Evolutionary conservation across 495 filamentous ascomycete genomes (phyloP), one percentile per base, ranked within the genome.

Genomic region (Achaetomiella virescens): DNA sequence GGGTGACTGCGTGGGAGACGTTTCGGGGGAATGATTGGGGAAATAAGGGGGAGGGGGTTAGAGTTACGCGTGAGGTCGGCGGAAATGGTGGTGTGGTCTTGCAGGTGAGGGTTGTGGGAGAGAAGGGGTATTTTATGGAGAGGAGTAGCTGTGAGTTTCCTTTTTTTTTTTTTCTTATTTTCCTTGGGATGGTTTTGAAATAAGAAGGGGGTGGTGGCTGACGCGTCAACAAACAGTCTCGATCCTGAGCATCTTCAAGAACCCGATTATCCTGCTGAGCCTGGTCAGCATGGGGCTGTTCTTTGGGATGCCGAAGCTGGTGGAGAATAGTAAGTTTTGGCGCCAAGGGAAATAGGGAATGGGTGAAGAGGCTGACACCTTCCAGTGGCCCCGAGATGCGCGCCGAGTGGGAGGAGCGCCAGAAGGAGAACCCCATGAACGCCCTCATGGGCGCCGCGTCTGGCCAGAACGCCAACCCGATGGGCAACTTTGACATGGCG

Each of bases 211-310:
- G 38, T 21, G 10, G 42, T 43, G 12, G 24, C 33, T 46, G 38
- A 38, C 35, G 33, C n/a, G n/a, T n/a, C n/a, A 12, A 24, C 7
- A 24, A 18, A 42, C 17, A 78, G 75, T 77, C 70, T 76, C 71
- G 58, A 59, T 79, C 54, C 59, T 96, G 52, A 78, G 80, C 58
- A 81, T 97, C 40, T 77, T 97, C 61, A 88, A 89, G 71, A 96
- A 87, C 64, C 93, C 93, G 3, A 97, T 97, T 88, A 95, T 98
- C 53, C 73, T 98, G 42, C 81, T 98, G 71, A 88, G 86, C 12
- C 67, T 96, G 20, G 84, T 92, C 21, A 87, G 84, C 29, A 76
- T 97, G 77, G 84, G 69, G 0, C 70, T 95, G 43, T 90, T 95
- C 38, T 73, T 97, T 48, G 91, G 91, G 25, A 84, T 97, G 84